phyloP scores from a whole-genome alignment of 345 rosid species.

The Anastatica hierochuntica region DNA sequence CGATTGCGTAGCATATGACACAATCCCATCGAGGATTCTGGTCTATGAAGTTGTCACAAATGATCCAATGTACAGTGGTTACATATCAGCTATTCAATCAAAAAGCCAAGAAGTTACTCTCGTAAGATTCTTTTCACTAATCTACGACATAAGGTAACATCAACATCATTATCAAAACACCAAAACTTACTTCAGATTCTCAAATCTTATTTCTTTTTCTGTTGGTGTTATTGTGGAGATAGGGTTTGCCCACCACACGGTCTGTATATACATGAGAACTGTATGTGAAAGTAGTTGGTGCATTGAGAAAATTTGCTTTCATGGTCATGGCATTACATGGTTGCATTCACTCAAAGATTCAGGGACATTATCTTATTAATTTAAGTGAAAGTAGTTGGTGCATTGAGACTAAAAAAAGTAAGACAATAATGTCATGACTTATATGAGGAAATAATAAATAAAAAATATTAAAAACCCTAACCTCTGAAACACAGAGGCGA shows the following conservation, averaged over 20 bases:
- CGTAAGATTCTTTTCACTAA: conserved; percentile 28
- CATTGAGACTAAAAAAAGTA: too few species aligned
- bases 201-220: not conserved
- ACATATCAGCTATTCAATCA: conserved; percentile 76
- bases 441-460: too few species aligned
- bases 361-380: too few species aligned
- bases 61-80: conserved; percentile 77
- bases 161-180: not conserved
- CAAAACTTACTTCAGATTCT: conserved; percentile 5
- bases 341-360: too few species aligned
- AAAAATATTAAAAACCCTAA: too few species aligned
- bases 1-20: conserved; percentile 51
- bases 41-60: conserved; percentile 66
- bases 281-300: conserved; percentile 76
- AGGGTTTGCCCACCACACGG: conserved; percentile 98
- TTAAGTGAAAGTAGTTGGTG: too few species aligned
- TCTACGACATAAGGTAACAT: not conserved
- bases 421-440: too few species aligned
- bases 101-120: conserved; percentile 80
- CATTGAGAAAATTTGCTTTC: conserved; percentile 85
- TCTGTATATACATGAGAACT: conserved; percentile 73
- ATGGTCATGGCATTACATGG: conserved; percentile 91
- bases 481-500: too few species aligned
- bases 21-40: conserved; percentile 72
- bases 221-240: conserved; percentile 36